Evolutionary conservation across 805 yeast species (phyloP).

Genomic region (Pichia phayaonensis): DNA sequence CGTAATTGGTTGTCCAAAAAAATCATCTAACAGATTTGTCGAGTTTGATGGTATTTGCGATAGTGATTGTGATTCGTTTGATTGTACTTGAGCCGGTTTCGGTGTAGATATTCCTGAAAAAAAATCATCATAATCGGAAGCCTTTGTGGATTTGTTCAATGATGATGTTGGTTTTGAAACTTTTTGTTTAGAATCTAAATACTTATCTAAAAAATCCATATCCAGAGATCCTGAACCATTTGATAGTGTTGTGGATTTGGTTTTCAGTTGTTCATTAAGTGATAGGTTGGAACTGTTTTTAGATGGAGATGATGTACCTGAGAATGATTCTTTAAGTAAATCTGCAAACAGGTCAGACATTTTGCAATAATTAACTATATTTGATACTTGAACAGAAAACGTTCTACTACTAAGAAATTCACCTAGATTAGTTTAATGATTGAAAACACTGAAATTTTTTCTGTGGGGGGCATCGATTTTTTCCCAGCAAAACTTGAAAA

Average conservation of each 20-base stretch:
- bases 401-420: too few species aligned
- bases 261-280: conserved; percentile 21
- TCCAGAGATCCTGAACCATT: conserved; percentile 28
- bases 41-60: not conserved
- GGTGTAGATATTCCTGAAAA: not conserved
- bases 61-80: not conserved
- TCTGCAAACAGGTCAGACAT: conserved; percentile 36
- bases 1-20: conserved; percentile 1
- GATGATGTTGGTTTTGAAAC: not conserved
- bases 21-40: conserved; percentile 5
- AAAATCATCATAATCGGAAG: not conserved
- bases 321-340: conserved; percentile 26
- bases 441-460: not conserved
- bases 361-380: not conserved
- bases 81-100: not conserved
- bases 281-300: conserved; percentile 22
- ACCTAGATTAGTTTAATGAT: too few species aligned
- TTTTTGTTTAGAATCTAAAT: conserved; percentile 1
- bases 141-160: not conserved
- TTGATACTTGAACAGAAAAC: not conserved
- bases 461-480: not conserved
- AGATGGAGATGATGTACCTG: conserved; percentile 16
- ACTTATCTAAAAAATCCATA: conserved; percentile 21
- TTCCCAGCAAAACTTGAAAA: not conserved
- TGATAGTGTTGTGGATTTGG: not conserved